These are phyloP conservation scores for Ilyonectria mors-panacis DNA, from an alignment of 2,329 filamentous ascomycete genomes.

Conservation along the genomic window DNA sequence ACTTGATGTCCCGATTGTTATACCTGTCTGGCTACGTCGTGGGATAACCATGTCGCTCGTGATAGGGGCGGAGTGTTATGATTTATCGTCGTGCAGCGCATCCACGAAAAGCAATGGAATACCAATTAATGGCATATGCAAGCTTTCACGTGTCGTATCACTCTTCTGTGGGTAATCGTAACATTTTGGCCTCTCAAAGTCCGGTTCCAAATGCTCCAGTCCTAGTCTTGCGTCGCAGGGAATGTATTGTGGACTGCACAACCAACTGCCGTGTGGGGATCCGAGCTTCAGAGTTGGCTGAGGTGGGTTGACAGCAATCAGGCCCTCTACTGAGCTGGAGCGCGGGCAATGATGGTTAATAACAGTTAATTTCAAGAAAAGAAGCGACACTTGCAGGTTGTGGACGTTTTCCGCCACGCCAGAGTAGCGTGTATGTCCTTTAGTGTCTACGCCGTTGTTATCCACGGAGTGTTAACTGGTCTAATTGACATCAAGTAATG, in stretches of 20 bases:
- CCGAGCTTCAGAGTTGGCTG: conserved; percentile 4
- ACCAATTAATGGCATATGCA: neutral
- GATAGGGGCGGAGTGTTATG: neutral
- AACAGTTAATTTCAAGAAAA: neutral
- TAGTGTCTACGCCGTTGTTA: neutral
- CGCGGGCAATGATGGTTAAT: neutral
- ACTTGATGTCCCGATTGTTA: neutral
- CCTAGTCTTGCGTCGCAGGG: neutral
- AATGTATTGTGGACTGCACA: neutral
- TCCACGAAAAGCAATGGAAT: neutral
- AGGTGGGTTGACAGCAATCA: conserved; percentile 5
- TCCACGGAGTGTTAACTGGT: neutral
- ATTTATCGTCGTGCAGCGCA: neutral
- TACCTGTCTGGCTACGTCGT: neutral
- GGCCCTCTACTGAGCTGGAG: neutral
- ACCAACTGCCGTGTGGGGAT: conserved; percentile 6
- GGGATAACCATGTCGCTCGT: neutral
- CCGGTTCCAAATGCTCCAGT: conserved; percentile 11
- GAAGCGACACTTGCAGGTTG: neutral
- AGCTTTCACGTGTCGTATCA: neutral
- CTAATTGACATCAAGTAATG: neutral
- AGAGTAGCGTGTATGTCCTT: neutral
- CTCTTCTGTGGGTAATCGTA: neutral
- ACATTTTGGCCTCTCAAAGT: neutral
- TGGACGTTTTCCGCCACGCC: neutral